Evolutionary conservation across 495 filamentous ascomycete species (phyloP).

Genomic region (Friedmanniomyces simplex): DNA sequence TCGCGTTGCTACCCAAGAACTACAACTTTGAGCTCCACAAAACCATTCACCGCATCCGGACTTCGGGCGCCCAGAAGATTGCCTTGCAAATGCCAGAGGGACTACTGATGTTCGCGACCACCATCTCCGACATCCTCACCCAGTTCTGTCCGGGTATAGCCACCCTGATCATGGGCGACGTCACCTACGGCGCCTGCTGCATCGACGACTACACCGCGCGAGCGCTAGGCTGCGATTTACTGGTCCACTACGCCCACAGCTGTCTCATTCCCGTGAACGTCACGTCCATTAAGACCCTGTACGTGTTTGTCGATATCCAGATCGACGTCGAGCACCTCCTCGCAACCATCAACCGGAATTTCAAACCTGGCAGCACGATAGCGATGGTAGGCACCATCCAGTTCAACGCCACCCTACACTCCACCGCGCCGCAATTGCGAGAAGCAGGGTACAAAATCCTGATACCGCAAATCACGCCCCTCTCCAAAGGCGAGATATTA

Average conservation of each 20-base stretch:
- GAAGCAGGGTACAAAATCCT: conserved; percentile 69
- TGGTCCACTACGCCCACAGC: conserved; percentile 95
- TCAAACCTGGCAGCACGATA: conserved; percentile 69
- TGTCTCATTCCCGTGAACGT: conserved; percentile 94
- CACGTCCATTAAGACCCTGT: conserved; percentile 88
- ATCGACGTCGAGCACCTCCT: conserved; percentile 84
- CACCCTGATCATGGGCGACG: conserved; percentile 97
- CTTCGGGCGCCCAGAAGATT: conserved; percentile 61
- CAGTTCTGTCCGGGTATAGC: conserved; percentile 85
- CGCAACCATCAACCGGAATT: conserved; percentile 80
- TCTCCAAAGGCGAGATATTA: conserved; percentile 89
- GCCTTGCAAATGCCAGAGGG: conserved; percentile 96
- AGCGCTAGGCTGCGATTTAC: conserved; percentile 84
- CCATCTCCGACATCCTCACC: conserved; percentile 92
- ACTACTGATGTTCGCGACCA: conserved; percentile 89
- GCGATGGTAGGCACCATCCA: conserved; percentile 96
- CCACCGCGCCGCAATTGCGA: conserved; percentile 61
- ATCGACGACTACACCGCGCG: conserved; percentile 97
- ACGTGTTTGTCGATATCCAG: conserved; percentile 96
- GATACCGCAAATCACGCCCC: conserved; percentile 84
- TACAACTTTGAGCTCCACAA: conserved; percentile 98
- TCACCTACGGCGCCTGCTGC: conserved; percentile 97
- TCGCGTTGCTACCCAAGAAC: conserved; percentile 77
- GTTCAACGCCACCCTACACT: conserved; percentile 94
- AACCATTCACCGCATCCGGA: conserved; percentile 88